Percentiles rank a stretch among this genome's conserved stretches.
phyloP scores from a whole-genome alignment of 2,329 filamentous ascomycete genomes.

The Pleomassaria siparia region DNA sequence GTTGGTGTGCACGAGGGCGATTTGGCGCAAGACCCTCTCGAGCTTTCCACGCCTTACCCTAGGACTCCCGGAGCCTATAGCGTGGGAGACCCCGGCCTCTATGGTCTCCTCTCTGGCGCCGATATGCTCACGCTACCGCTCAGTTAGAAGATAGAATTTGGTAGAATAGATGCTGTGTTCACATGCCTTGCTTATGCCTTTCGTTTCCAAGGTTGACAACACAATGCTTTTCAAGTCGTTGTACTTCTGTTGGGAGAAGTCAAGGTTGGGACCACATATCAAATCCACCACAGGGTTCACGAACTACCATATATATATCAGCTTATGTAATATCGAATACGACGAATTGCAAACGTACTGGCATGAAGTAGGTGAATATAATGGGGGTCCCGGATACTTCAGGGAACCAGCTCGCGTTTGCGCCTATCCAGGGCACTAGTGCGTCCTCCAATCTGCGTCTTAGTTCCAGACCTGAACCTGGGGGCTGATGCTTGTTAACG shows the following conservation, averaged over 20 bases:
- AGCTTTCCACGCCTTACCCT: constrained; percentile 6
- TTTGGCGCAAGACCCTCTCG: constrained; percentile 13
- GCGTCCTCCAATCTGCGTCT: constrained; percentile 2
- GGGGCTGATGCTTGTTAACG: background rate
- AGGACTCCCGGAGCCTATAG: background rate
- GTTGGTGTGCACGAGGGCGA: constrained; percentile 13
- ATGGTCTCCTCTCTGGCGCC: background rate
- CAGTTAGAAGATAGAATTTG: background rate
- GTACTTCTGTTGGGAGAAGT: no score
- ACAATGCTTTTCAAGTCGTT: background rate
- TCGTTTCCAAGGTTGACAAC: background rate
- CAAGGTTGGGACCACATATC: background rate
- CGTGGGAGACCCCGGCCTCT: background rate
- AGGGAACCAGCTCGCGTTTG: background rate
- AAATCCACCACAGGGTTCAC: constrained; percentile 3
- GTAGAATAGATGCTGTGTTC: background rate
- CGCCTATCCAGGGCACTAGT: constrained; percentile 4
- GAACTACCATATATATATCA: background rate
- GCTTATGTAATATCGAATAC: background rate
- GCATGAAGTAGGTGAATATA: constrained; percentile 16
- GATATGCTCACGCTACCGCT: background rate
- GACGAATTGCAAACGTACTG: constrained; percentile 7
- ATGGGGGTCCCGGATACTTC: constrained; percentile 9
- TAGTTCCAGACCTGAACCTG: background rate
- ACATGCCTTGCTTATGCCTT: background rate